Evolutionary conservation across 2,329 filamentous ascomycete species (phyloP).

Genomic region (Colletotrichum aenigma): DNA sequence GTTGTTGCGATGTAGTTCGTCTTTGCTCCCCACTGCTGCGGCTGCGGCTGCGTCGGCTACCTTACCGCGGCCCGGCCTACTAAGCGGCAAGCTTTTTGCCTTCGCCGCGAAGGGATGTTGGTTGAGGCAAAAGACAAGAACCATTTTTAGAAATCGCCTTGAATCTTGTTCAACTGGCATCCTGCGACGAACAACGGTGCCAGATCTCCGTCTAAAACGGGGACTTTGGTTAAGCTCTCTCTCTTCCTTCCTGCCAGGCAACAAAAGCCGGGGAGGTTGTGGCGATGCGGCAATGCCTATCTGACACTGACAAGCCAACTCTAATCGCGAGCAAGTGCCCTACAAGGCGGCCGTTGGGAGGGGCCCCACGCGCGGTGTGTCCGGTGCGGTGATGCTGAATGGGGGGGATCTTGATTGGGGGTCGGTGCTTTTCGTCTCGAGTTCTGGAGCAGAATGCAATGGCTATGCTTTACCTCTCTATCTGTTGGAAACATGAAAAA

Average conservation of each 20-base stretch:
- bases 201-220: not conserved
- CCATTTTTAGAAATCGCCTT: not conserved
- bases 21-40: not conserved
- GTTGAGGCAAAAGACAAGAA: not conserved
- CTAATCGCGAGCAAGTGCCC: not conserved
- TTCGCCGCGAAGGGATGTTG: not conserved
- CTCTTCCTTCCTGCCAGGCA: not conserved
- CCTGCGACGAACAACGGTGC: not conserved
- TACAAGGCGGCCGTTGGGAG: not conserved
- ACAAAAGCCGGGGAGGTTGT: not conserved
- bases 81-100: not conserved
- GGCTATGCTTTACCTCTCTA: not conserved
- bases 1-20: not conserved
- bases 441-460: not conserved
- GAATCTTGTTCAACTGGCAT: not conserved
- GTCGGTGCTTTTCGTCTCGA: not conserved
- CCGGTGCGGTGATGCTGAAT: not conserved
- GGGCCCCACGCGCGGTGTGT: not conserved
- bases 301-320: not conserved
- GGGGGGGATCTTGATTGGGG: not conserved
- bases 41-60: not conserved
- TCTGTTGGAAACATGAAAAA: not conserved
- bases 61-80: not conserved
- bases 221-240: not conserved
- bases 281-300: not conserved